Evolutionary conservation across 2,329 filamentous ascomycete genomes (phyloP), one percentile per base, ranked within the genome.

Genomic region (Botrytis medusae): DNA sequence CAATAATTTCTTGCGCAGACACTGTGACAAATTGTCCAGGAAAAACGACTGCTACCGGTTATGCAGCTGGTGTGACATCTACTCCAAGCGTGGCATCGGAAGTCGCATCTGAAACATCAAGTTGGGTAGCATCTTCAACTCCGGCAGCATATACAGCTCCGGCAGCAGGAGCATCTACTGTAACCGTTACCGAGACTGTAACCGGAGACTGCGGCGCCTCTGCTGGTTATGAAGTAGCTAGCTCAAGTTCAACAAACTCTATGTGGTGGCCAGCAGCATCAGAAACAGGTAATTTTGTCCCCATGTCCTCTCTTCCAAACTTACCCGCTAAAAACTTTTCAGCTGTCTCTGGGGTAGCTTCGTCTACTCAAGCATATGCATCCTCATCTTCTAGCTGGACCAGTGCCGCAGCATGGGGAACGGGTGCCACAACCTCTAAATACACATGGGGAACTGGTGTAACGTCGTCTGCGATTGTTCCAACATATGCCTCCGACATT

Each of bases 21-120:
- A 72, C 60, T 46, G 70, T 67, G 10, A 72, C 70, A n/a, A 37
- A 72, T 34, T 72, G 70, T 54, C 69, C 69, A 51, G 59, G 22
- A 40, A 62, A 60, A 25, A 8, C 54, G 29, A 40, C 48, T 0
- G 5, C 48, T 29, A 7, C 46, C 10, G 54, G 65, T n/a, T 46
- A 32, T 51, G 44, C 32, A 37, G 37, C 68, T 25, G 16, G 25
- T 71, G 40, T 16, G 6, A 37, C 25, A 57, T 64, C 69, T 34
- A 71, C 34, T 10, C 20, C 32, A 40, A 57, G 46, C 34, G 18
- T 37, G 34, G 48, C 51, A 34, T 40, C 67, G 7, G 65, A 29
- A 25, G 12, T 59, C 54, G 29, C 68, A 40, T 60, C 51, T 22
- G 3, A n/a, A 44, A 9, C 51, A 60, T 48, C 57, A 22, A 32